Conservation (phyloP, 306 rosid species). For the Quercus aquifolioides region DNA sequence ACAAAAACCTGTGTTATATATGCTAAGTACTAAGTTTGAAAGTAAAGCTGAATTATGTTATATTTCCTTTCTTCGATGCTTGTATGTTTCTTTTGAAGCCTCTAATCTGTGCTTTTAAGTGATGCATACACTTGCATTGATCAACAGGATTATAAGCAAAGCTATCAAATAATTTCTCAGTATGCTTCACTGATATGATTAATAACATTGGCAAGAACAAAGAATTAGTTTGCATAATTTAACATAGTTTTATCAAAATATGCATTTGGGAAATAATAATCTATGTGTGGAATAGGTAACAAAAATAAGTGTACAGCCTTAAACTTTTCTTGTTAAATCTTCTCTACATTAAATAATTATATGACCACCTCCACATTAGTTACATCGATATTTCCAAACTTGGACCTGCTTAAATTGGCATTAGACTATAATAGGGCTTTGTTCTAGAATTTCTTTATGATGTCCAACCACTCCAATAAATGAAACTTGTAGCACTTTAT, state of each 20-base stretch:
- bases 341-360: background rate
- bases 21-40: too few relatives aligned
- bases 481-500: background rate
- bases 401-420: background rate
- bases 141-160: background rate
- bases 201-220: background rate
- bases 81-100: background rate
- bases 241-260: background rate
- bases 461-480: conserved; percentile 1
- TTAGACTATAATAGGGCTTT: conserved; percentile 51
- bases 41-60: too few relatives aligned
- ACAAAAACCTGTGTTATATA: too few relatives aligned
- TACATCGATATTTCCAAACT: background rate
- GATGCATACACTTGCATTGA: background rate
- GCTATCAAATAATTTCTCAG: background rate
- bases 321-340: background rate
- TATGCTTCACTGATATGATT: background rate
- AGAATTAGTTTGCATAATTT: background rate
- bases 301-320: background rate
- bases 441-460: conserved; percentile 58
- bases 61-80: background rate
- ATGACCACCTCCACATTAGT: background rate
- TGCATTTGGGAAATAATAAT: too few relatives aligned
- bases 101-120: background rate
- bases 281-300: background rate